Conservation (phyloP, 169 alveolate species). For the Plasmodium adleri region DNA sequence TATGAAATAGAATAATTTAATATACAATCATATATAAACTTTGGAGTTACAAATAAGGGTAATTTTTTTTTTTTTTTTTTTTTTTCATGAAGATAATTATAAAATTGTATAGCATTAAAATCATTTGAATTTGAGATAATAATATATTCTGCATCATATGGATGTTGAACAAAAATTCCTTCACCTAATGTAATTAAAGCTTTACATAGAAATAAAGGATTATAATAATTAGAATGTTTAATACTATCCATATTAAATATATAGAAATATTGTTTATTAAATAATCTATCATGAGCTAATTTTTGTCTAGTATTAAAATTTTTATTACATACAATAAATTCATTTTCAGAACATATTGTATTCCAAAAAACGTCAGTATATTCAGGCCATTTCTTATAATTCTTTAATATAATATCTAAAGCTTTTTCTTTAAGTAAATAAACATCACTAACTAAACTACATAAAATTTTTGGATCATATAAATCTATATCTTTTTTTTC, state of each 20-base stretch:
- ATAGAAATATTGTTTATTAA: conserved; percentile 83
- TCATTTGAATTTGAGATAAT: conserved; percentile 78
- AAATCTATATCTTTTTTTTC: conserved; percentile 78
- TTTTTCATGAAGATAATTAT: conserved; percentile 46
- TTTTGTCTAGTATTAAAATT: conserved; percentile 83
- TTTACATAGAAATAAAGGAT: conserved; percentile 67
- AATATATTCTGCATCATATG: conserved; percentile 85
- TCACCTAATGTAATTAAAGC: conserved; percentile 81
- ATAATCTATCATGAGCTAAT: conserved; percentile 85
- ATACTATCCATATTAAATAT: conserved; percentile 76
- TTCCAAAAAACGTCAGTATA: conserved; percentile 82
- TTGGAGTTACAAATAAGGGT: conserved; percentile 66
- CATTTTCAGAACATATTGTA: conserved; percentile 79
- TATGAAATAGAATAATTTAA: conserved; percentile 59
- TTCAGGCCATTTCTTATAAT: conserved; percentile 85
- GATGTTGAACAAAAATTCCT: conserved; percentile 80
- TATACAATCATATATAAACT: conserved; percentile 71
- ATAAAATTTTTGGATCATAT: conserved; percentile 76
- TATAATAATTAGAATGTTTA: conserved; percentile 67
- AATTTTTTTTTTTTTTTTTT: conserved; percentile 54
- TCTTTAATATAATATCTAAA: conserved; percentile 81
- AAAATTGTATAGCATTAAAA: conserved; percentile 38
- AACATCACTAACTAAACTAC: conserved; percentile 85
- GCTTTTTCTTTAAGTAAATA: conserved; percentile 84
- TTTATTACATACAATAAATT: conserved; percentile 79